These are phyloP conservation scores for Tolypocladium capitatum DNA, from an alignment of 2,329 filamentous ascomycete genomes.

Conservation along the genomic window DNA sequence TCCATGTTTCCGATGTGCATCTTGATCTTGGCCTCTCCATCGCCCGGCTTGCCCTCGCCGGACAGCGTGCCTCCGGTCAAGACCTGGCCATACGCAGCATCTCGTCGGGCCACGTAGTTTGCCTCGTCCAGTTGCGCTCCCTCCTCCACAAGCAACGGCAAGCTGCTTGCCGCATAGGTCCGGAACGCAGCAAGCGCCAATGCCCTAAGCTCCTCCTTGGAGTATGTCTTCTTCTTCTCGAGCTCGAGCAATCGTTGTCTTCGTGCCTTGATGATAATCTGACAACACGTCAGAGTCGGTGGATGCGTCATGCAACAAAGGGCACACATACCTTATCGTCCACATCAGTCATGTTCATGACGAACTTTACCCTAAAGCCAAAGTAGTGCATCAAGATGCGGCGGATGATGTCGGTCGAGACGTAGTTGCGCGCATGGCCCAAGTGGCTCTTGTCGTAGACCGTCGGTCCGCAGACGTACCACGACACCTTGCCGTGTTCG, in stretches of 20 bases:
- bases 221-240: conserved; percentile 55
- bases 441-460: conserved; percentile 73
- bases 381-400: conserved; percentile 77
- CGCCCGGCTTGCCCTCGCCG: conserved; percentile 49
- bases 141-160: conserved; percentile 36
- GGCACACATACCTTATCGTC: conserved; percentile 49
- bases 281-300: conserved; percentile 1
- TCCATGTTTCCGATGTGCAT: conserved; percentile 67
- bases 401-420: conserved; percentile 77
- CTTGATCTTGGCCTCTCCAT: conserved; percentile 76
- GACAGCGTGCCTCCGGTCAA: conserved; percentile 41
- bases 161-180: conserved; percentile 40
- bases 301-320: background rate
- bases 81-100: conserved; percentile 39
- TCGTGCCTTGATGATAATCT: conserved; percentile 51
- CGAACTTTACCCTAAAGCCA: conserved; percentile 68
- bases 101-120: conserved; percentile 36
- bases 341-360: conserved; percentile 87
- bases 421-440: conserved; percentile 80
- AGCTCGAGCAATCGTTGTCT: conserved; percentile 72
- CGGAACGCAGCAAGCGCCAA: conserved; percentile 40
- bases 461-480: conserved; percentile 86
- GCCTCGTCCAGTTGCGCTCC: conserved; percentile 29
- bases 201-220: conserved; percentile 29
- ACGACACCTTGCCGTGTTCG: conserved; percentile 58